Percentiles rank a stretch among this genome's conserved stretches.
phyloP scores from a whole-genome alignment of 2,329 filamentous ascomycete species.

The Arthrobotrys megalospora region DNA sequence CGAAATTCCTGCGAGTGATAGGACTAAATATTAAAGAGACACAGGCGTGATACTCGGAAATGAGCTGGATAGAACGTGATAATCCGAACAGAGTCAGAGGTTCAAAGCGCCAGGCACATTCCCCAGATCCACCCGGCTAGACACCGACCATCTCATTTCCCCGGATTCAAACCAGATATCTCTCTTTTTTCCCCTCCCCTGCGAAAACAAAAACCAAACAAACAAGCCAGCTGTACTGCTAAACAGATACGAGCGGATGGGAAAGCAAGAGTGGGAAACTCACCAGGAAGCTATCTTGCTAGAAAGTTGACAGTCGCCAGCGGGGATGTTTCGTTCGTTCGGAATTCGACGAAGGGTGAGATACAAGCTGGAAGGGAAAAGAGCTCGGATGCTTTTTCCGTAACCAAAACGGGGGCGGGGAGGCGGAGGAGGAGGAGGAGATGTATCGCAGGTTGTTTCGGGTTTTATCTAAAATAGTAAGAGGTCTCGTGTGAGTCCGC shows the following conservation, averaged over 20 bases:
- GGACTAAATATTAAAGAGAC: background rate
- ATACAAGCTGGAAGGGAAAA: constrained; percentile 5
- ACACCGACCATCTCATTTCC: constrained; percentile 21
- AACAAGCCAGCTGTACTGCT: background rate
- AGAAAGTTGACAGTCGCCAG: constrained; percentile 57
- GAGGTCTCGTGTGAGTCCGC: constrained; percentile 34
- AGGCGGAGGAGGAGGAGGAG: background rate
- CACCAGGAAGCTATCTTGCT: constrained; percentile 61
- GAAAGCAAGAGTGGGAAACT: constrained; percentile 9
- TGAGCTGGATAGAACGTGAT: constrained; percentile 31
- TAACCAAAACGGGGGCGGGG: constrained; percentile 11
- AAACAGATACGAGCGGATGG: constrained; percentile 2
- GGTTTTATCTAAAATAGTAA: constrained; percentile 34
- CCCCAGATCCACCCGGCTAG: constrained; percentile 23
- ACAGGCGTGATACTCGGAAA: constrained; percentile 18
- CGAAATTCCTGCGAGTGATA: background rate
- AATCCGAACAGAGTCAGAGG: constrained; percentile 29
- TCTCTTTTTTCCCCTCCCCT: background rate
- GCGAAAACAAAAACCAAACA: background rate
- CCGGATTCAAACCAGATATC: constrained; percentile 13
- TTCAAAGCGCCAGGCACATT: constrained; percentile 21
- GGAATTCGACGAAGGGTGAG: constrained; percentile 14
- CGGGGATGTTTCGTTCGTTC: constrained; percentile 29
- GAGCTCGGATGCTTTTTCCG: constrained; percentile 39
- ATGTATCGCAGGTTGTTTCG: constrained; percentile 26